Percentiles rank a stretch among this genome's conserved stretches.
Conservation (phyloP, 202 grass and related monocot genomes). For the Setaria italica region DNA sequence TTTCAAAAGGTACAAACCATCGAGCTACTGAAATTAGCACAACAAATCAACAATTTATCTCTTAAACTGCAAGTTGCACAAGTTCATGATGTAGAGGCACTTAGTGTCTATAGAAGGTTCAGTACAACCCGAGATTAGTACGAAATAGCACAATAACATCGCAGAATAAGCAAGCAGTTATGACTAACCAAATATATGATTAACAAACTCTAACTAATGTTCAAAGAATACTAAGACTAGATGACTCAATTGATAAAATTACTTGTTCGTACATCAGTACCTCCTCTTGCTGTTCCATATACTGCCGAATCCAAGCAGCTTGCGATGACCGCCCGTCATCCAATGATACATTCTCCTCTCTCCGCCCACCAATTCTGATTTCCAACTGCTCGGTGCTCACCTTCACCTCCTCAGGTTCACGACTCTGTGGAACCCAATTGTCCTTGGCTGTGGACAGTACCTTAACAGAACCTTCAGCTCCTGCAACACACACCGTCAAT, state of each 20-base stretch:
- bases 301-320: slow-evolving; percentile 91
- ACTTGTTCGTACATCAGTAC: slow-evolving; percentile 48
- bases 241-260: slow-evolving; percentile 22
- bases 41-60: slow-evolving; percentile 17
- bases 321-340: slow-evolving; percentile 76
- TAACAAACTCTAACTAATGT: slow-evolving; percentile 1
- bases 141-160: background rate
- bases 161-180: slow-evolving; percentile 15
- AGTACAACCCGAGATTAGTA: background rate
- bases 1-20: slow-evolving; percentile 14
- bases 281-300: slow-evolving; percentile 96
- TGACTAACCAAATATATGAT: background rate
- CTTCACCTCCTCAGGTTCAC: slow-evolving; percentile 52
- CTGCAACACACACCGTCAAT: slow-evolving; percentile 41
- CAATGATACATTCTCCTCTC: slow-evolving; percentile 67
- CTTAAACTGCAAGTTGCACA: slow-evolving; percentile 16
- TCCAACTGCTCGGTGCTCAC: slow-evolving; percentile 53
- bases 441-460: slow-evolving; percentile 87
- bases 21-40: slow-evolving; percentile 4
- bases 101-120: background rate
- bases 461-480: slow-evolving; percentile 73
- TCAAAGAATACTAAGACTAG: slow-evolving; percentile 24
- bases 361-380: slow-evolving; percentile 53
- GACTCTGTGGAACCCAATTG: slow-evolving; percentile 73
- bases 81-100: slow-evolving; percentile 2